phyloP scores from a whole-genome alignment of 2,329 filamentous ascomycete species.

The Orbilia quercus region DNA sequence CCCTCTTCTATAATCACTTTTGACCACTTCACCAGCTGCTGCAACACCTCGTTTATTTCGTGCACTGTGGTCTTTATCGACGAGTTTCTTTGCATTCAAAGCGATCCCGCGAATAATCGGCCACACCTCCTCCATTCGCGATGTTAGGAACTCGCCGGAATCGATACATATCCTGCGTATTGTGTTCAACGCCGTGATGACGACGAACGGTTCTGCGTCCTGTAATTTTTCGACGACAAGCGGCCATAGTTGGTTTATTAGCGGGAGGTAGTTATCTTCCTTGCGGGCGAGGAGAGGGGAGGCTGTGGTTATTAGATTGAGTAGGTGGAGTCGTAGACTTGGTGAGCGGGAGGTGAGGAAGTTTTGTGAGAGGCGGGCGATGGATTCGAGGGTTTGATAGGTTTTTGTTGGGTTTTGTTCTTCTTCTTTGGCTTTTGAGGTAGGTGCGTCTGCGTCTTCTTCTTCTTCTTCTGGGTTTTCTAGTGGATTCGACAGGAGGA shows the following conservation, averaged over 20 bases:
- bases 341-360: conserved; percentile 88
- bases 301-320: conserved; percentile 79
- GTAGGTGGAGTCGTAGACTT: conserved; percentile 78
- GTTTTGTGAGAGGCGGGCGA: conserved; percentile 85
- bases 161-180: conserved; percentile 75
- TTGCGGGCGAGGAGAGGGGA: conserved; percentile 77
- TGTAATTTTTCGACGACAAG: conserved; percentile 76
- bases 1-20: conserved; percentile 9
- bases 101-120: conserved; percentile 64
- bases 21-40: conserved; percentile 40
- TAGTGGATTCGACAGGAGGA: conserved; percentile 60
- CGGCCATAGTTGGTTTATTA: conserved; percentile 92
- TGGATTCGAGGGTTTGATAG: conserved; percentile 82
- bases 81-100: conserved; percentile 48
- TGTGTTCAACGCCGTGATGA: conserved; percentile 75
- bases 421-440: conserved; percentile 65
- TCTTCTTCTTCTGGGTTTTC: conserved; percentile 58
- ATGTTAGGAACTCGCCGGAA: conserved; percentile 83
- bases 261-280: conserved; percentile 84
- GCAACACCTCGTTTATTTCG: conserved; percentile 11
- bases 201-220: conserved; percentile 75
- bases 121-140: conserved; percentile 81
- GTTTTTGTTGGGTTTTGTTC: conserved; percentile 78
- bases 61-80: conserved; percentile 30
- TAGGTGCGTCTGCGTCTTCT: conserved; percentile 61